Base-by-base conservation (phyloP, 495 filamentous ascomycete genomes). In the Aspergillus baeticus region DNA sequence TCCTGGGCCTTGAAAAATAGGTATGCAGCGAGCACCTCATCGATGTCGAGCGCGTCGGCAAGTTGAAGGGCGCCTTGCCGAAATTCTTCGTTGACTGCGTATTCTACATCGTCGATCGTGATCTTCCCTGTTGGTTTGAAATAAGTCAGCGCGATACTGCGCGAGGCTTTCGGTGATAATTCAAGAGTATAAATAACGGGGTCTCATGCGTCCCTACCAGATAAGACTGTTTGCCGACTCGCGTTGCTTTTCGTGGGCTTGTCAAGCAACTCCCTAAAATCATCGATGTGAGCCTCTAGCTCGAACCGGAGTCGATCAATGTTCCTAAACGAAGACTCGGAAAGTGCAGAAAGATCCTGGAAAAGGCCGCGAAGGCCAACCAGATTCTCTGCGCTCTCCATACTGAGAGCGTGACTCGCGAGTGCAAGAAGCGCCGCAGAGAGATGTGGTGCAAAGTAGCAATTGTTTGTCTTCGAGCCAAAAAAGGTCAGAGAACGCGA, bases 31-130 rank as follows among this genome's bases (percentile, higher is more conserved):
- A 91, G 77, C 45, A 96, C 60, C 69, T 99, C 94, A 71, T 99
- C 93, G 23, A 99, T 78, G 60, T 96, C 83, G 50, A 97, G 77
- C 21, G 86, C 86, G 72, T 98, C 93, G 47, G 92, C 90, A 35
- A 98, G 71, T 65, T 89, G 80, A 15, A 92, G 76, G 33, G 86
- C 79, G 51, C 84, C 81, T 69, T 95, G 85, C 68, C 91, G 81
- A 69, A 98, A 98, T 62, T 93, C 85, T 37, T 86, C 77, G 66
- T 96, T 97, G 67, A 98, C 74, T n/a, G 80, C 62, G 67, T 91
- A 97, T 62, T 92, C 84, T 8, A 80, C 79, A 54, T 86, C 86
- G 60, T 81, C 79, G 54, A 94, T 65, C 15, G 73, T 81, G 52
- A 97, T 76, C 62, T 87, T 87, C 20, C 89, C 90, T 92, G 58